Percentiles rank a stretch among this genome's conserved stretches.
phyloP scores from a whole-genome alignment of 352 stramenopile genomes.

The Pythium sukuiense region DNA sequence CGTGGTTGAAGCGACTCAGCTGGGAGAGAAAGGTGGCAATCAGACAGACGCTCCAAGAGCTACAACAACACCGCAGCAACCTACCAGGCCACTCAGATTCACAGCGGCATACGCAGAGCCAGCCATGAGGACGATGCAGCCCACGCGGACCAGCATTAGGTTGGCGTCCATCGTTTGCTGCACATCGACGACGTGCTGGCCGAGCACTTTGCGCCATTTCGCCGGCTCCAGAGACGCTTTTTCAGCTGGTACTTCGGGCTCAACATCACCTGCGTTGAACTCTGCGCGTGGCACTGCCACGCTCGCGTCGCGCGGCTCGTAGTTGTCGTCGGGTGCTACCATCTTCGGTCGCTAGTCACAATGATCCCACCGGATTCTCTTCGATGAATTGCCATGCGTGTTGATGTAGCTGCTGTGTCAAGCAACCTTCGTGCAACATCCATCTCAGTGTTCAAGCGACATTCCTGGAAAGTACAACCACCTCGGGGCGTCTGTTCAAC shows the following conservation, averaged over 20 bases:
- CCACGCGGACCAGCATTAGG: conserved; percentile 63
- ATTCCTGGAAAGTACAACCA: conserved; percentile 22
- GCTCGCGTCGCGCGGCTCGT: background rate
- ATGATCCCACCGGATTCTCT: background rate
- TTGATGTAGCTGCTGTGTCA: conserved; percentile 8
- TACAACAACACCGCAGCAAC: background rate
- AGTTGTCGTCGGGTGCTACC: conserved; percentile 13
- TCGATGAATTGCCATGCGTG: conserved; percentile 9
- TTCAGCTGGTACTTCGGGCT: background rate
- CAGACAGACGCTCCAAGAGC: too few species aligned
- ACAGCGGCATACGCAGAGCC: conserved; percentile 45
- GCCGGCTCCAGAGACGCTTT: conserved; percentile 3
- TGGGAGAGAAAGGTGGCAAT: conserved; percentile 10
- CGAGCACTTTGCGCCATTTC: conserved; percentile 25
- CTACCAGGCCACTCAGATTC: conserved; percentile 56
- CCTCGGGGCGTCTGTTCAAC: conserved; percentile 12
- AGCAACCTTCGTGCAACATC: conserved; percentile 23
- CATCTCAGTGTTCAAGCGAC: conserved; percentile 10
- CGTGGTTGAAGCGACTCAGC: conserved; percentile 48
- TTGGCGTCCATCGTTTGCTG: conserved; percentile 64
- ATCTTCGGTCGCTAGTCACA: conserved; percentile 7
- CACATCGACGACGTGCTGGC: conserved; percentile 8
- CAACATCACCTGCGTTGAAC: background rate
- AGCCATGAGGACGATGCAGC: conserved; percentile 44
- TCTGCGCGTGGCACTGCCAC: background rate